Conservation (phyloP, 2,329 filamentous ascomycete species). For the Microsporum canis region DNA sequence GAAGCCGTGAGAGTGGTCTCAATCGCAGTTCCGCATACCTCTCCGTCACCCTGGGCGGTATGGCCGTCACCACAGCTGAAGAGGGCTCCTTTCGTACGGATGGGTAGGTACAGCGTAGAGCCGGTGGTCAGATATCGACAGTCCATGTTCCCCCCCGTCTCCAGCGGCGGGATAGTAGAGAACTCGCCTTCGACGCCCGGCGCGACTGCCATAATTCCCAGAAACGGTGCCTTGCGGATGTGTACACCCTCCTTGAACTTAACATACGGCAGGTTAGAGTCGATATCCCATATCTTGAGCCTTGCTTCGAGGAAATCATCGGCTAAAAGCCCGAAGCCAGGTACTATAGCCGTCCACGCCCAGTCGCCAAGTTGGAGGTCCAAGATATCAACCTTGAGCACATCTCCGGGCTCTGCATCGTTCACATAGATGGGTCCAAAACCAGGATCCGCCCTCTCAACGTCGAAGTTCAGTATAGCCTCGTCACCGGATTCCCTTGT, state of each 20-base stretch:
- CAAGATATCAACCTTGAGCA: constrained; percentile 42
- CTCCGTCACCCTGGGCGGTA: constrained; percentile 45
- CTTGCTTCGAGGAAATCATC: constrained; percentile 38
- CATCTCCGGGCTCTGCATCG: constrained; percentile 41
- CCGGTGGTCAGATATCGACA: constrained; percentile 41
- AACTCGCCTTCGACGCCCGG: constrained; percentile 37
- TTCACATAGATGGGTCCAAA: constrained; percentile 42
- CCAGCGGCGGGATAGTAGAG: constrained; percentile 41
- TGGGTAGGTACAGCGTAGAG: constrained; percentile 39
- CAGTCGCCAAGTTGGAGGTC: constrained; percentile 36
- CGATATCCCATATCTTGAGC: constrained; percentile 42
- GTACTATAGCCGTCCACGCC: constrained; percentile 45
- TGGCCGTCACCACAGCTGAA: constrained; percentile 47
- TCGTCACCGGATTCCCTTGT: constrained; percentile 32
- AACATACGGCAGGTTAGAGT: constrained; percentile 29
- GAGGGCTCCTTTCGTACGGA: constrained; percentile 40
- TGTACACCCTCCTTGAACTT: constrained; percentile 40
- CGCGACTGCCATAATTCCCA: constrained; percentile 44
- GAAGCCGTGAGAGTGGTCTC: constrained; percentile 43
- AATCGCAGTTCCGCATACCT: constrained; percentile 47
- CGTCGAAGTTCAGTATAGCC: constrained; percentile 33
- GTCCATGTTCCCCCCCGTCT: constrained; percentile 46
- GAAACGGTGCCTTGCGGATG: constrained; percentile 42
- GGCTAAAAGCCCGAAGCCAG: constrained; percentile 40
- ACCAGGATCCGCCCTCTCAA: constrained; percentile 37